Conservation (phyloP, 495 filamentous ascomycete genomes). For the Penicillium simplicissimum region DNA sequence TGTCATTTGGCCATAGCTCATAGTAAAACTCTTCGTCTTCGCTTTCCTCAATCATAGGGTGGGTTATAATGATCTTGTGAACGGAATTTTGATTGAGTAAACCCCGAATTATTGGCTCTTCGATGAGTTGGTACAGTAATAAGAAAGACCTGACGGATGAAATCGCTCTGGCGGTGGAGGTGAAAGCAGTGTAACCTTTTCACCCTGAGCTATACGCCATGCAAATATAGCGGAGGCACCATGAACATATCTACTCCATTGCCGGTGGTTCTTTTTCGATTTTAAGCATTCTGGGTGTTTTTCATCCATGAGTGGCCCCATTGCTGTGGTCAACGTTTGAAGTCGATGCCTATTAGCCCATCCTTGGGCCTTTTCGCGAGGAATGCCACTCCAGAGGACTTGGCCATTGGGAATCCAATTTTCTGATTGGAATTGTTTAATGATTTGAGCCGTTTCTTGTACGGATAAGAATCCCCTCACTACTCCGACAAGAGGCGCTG, state of each 20-base stretch:
- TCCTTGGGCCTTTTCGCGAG: slow-evolving; percentile 1
- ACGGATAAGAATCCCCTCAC: not conserved
- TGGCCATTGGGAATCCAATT: not conserved
- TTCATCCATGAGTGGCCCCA: slow-evolving; percentile 2
- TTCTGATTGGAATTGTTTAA: slow-evolving; percentile 4
- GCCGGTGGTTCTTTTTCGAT: not conserved
- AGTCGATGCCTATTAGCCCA: slow-evolving; percentile 1
- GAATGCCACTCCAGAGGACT: slow-evolving; percentile 5
- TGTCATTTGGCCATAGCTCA: slow-evolving; percentile 2
- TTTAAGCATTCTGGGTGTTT: not conserved
- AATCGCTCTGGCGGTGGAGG: slow-evolving; percentile 3
- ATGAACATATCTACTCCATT: slow-evolving; percentile 5
- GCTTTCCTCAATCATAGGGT: not conserved
- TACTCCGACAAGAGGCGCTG: not conserved
- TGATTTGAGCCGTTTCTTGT: not conserved
- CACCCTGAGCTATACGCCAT: not conserved
- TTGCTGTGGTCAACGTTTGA: slow-evolving; percentile 6
- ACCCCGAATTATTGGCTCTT: not conserved
- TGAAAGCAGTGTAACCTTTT: slow-evolving; percentile 2
- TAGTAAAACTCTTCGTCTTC: slow-evolving; percentile 1
- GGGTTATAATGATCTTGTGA: not conserved
- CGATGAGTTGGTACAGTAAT: slow-evolving; percentile 3
- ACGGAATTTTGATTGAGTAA: not conserved
- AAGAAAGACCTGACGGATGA: slow-evolving; percentile 1
- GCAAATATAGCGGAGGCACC: slow-evolving; percentile 4